These are phyloP conservation scores for Alternaria triticina DNA, from an alignment of 2,329 filamentous ascomycete genomes.

Conservation along the genomic window DNA sequence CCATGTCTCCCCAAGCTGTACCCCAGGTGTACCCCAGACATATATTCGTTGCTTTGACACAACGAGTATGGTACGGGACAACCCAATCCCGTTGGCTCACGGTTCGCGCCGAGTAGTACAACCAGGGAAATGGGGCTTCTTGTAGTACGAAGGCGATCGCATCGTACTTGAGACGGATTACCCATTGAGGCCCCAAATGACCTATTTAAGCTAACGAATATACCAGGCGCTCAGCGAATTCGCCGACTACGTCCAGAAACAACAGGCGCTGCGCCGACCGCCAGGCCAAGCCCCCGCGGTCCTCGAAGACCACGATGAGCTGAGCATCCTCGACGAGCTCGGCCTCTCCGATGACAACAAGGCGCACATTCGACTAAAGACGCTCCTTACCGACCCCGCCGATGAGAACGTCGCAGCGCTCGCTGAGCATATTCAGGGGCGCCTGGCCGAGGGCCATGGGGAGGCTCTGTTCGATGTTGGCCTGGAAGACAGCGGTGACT, in stretches of 20 bases:
- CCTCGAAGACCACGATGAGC: slow-evolving; percentile 78
- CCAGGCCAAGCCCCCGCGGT: slow-evolving; percentile 45
- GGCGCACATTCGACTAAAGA: slow-evolving; percentile 69
- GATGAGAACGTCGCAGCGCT: slow-evolving; percentile 70
- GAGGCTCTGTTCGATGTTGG: slow-evolving; percentile 93
- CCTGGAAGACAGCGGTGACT: slow-evolving; percentile 85
- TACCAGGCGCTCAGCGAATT: slow-evolving; percentile 86
- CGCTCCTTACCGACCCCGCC: slow-evolving; percentile 68
- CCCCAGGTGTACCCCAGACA: neutral
- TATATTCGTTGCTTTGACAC: neutral
- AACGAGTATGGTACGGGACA: neutral
- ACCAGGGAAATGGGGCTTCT: neutral
- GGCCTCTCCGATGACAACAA: slow-evolving; percentile 73
- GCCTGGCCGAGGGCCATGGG: slow-evolving; percentile 78
- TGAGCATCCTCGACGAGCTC: slow-evolving; percentile 85
- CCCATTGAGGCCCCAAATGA: neutral
- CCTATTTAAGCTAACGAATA: neutral
- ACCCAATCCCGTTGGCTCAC: neutral
- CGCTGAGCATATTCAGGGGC: slow-evolving; percentile 67
- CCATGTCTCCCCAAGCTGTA: neutral
- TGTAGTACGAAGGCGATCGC: neutral
- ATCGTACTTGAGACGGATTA: neutral
- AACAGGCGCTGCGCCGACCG: slow-evolving; percentile 73
- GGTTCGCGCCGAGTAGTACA: neutral
- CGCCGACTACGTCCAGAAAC: slow-evolving; percentile 94